A percentile compares a stretch with the other conserved stretches of the same genome.
phyloP scores from a whole-genome alignment of 2,329 filamentous ascomycete species.

The Aspergillus novoparasiticus region DNA sequence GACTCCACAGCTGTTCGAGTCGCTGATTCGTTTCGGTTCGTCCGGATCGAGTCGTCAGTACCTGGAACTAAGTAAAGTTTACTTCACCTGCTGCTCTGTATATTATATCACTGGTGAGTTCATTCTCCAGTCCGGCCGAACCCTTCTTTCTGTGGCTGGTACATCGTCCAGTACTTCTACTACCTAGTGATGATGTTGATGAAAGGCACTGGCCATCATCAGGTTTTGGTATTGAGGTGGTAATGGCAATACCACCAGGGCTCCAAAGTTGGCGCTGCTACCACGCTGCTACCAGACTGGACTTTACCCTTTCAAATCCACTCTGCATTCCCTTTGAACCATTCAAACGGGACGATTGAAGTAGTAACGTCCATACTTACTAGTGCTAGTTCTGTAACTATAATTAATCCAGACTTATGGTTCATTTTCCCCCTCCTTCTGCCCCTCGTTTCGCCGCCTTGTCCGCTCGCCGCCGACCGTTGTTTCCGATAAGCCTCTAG shows the following conservation, averaged over 20 bases:
- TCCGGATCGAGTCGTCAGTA: constrained; percentile 27
- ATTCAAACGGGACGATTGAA: background rate
- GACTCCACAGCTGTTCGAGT: constrained; percentile 19
- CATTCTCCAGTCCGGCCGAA: background rate
- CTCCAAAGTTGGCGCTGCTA: background rate
- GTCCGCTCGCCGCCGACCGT: constrained; percentile 25
- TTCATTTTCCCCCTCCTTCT: constrained; percentile 11
- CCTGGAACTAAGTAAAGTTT: constrained; percentile 23
- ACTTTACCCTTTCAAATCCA: background rate
- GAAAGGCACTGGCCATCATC: background rate
- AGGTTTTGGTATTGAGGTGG: background rate
- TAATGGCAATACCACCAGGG: background rate
- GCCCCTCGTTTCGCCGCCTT: constrained; percentile 23
- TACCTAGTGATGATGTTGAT: background rate
- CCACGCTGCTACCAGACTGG: background rate
- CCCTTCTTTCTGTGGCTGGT: background rate
- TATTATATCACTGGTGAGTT: constrained; percentile 1
- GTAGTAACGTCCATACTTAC: background rate
- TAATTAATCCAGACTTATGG: constrained; percentile 4
- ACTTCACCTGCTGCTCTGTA: background rate
- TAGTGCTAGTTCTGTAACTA: background rate
- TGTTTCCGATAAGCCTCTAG: constrained; percentile 38
- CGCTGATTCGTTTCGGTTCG: constrained; percentile 27
- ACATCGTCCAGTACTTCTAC: background rate
- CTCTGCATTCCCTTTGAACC: background rate